Evolutionary conservation across 2,329 filamentous ascomycete genomes (phyloP).

Genomic region (Gliomastix tumulicola): DNA sequence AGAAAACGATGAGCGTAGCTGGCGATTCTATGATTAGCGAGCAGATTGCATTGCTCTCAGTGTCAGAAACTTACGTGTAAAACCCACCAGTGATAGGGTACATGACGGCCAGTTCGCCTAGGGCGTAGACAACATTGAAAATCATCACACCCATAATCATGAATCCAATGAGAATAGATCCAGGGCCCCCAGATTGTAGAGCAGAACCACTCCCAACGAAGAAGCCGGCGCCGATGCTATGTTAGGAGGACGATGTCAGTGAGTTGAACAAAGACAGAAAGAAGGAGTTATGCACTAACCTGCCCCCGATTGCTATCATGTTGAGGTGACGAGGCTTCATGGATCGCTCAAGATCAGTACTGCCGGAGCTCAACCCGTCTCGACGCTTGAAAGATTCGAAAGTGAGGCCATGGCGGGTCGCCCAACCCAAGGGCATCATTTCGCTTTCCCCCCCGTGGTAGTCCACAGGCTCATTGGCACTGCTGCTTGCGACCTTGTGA

Average conservation of each 20-base stretch:
- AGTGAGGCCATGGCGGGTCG: too few relatives aligned
- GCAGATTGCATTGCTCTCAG: too few relatives aligned
- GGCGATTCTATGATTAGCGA: too few relatives aligned
- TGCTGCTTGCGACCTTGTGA: too few relatives aligned
- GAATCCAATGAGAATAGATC: slow-evolving; percentile 22
- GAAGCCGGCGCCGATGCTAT: slow-evolving; percentile 42
- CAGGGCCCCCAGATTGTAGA: slow-evolving; percentile 41
- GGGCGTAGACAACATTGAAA: slow-evolving; percentile 43
- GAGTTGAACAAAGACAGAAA: neutral
- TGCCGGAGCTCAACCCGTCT: too few relatives aligned
- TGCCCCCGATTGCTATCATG: neutral
- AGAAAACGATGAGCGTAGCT: slow-evolving; percentile 55
- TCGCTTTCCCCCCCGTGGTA: too few relatives aligned
- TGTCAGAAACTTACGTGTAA: too few relatives aligned
- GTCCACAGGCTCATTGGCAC: too few relatives aligned
- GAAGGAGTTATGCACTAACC: slow-evolving; percentile 11
- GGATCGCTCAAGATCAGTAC: neutral
- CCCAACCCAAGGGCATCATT: too few relatives aligned
- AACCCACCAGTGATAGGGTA: slow-evolving; percentile 58
- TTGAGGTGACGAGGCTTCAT: neutral
- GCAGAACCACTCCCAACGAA: slow-evolving; percentile 53
- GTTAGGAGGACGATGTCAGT: neutral
- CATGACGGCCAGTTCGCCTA: slow-evolving; percentile 55
- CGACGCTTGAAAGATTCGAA: too few relatives aligned
- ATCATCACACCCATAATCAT: neutral